Conservation (phyloP, 2,329 filamentous ascomycete species). For the Furcasterigmium furcatum region DNA sequence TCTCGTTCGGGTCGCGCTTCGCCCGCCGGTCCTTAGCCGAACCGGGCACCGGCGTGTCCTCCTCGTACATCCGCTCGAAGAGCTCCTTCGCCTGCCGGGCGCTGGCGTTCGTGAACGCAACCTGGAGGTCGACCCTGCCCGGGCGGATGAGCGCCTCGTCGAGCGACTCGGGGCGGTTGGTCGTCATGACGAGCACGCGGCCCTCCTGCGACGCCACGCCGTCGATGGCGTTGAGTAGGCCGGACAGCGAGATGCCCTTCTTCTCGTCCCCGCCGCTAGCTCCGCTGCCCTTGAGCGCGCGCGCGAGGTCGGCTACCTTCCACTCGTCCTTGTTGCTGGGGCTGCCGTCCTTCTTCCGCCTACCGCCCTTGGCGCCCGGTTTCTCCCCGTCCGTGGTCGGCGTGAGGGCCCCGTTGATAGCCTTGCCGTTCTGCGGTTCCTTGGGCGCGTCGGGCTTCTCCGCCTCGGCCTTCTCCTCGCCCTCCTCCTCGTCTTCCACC, state of each 20-base stretch:
- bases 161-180: slow-evolving; percentile 70
- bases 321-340: slow-evolving; percentile 16
- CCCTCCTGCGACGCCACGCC: slow-evolving; percentile 78
- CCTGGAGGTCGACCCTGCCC: slow-evolving; percentile 26
- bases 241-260: slow-evolving; percentile 68
- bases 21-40: neutral
- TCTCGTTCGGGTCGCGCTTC: neutral
- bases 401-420: slow-evolving; percentile 9
- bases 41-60: slow-evolving; percentile 16
- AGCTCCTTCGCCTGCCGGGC: slow-evolving; percentile 51
- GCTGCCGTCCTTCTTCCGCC: slow-evolving; percentile 14
- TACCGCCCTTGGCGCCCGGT: slow-evolving; percentile 20
- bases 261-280: slow-evolving; percentile 27
- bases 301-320: slow-evolving; percentile 38
- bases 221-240: slow-evolving; percentile 80
- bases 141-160: slow-evolving; percentile 73
- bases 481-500: slow-evolving; percentile 13
- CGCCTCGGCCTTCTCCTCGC: slow-evolving; percentile 13
- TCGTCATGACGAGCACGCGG: slow-evolving; percentile 78
- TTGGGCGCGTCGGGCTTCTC: slow-evolving; percentile 8
- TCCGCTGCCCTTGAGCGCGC: slow-evolving; percentile 30
- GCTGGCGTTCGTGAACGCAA: slow-evolving; percentile 16
- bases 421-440: slow-evolving; percentile 12
- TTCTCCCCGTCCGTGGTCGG: slow-evolving; percentile 11
- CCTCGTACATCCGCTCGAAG: slow-evolving; percentile 60